A percentile compares a stretch with the other conserved stretches of the same genome.
Conservation (phyloP, 306 rosid species). For the Castanea sativa region DNA sequence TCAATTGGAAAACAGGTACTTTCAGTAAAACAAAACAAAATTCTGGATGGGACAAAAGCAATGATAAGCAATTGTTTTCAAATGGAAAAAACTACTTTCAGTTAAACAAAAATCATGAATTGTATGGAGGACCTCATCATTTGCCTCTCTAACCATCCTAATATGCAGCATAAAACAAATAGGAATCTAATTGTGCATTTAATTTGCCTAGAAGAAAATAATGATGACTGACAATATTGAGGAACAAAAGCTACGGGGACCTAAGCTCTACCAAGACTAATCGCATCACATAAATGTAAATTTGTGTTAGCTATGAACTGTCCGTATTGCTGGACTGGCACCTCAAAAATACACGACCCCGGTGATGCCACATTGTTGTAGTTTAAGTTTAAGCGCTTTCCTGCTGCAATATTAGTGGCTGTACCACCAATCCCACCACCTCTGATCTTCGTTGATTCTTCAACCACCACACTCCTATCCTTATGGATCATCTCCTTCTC, state of each 20-base stretch:
- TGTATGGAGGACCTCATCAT: too few relatives aligned
- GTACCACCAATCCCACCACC: not conserved
- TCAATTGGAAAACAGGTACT: too few relatives aligned
- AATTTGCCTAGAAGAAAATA: conserved; percentile 3
- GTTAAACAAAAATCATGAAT: too few relatives aligned
- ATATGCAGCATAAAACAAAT: too few relatives aligned
- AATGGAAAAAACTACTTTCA: too few relatives aligned
- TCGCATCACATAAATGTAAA: not conserved
- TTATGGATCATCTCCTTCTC: not conserved
- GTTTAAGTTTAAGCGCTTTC: conserved; percentile 28
- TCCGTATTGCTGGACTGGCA: conserved; percentile 43
- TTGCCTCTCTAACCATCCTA: too few relatives aligned
- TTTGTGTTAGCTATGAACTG: conserved; percentile 25
- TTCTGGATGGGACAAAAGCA: too few relatives aligned
- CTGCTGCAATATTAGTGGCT: not conserved
- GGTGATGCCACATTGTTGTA: conserved; percentile 20
- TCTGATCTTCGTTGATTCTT: not conserved
- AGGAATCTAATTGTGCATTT: not conserved
- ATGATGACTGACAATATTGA: not conserved
- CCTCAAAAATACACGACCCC: conserved; percentile 31
- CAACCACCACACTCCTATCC: not conserved
- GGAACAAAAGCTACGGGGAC: too few relatives aligned
- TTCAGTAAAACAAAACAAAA: too few relatives aligned
- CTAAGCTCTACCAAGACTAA: too few relatives aligned
- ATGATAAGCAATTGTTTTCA: too few relatives aligned